A percentile compares a stretch with the other conserved stretches of the same genome.
These are phyloP conservation scores for Cystofilobasidium macerans DNA, from an alignment of 768 basidiomycete genomes.

Conservation along the genomic window DNA sequence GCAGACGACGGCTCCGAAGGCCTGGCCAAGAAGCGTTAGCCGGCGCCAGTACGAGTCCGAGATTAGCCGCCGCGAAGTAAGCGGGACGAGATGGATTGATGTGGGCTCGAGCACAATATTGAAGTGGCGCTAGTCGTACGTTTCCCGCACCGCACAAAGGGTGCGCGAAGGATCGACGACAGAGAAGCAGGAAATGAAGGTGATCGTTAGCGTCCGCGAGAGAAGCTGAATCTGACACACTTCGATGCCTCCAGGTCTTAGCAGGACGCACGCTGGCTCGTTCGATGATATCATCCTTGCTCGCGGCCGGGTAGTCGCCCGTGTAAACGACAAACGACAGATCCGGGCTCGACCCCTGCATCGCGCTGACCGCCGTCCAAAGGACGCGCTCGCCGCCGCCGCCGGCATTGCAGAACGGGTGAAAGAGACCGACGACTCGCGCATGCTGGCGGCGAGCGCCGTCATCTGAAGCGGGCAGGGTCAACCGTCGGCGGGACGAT, in stretches of 20 bases:
- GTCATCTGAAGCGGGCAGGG: not conserved
- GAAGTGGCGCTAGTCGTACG: constrained; percentile 62
- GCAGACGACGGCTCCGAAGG: constrained; percentile 71
- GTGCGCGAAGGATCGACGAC: not conserved
- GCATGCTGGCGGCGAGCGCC: not conserved
- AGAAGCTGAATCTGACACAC: not conserved
- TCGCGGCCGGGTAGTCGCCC: constrained; percentile 61
- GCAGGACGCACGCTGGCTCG: constrained; percentile 59
- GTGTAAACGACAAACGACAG: constrained; percentile 73
- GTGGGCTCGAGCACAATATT: constrained; percentile 58
- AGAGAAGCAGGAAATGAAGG: not conserved
- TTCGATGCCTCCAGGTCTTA: not conserved
- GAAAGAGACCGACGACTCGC: constrained; percentile 68
- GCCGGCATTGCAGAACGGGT: constrained; percentile 96
- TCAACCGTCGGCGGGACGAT: not conserved
- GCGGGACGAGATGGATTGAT: constrained; percentile 68
- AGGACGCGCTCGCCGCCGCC: constrained; percentile 93
- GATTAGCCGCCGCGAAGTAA: constrained; percentile 57
- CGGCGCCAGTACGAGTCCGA: constrained; percentile 72
- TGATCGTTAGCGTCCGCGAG: not conserved
- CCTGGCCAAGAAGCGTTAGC: constrained; percentile 90
- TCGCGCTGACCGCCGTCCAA: constrained; percentile 73
- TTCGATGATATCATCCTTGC: constrained; percentile 65
- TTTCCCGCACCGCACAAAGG: not conserved
- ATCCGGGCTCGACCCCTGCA: constrained; percentile 55